Base-by-base conservation (phyloP, 2,329 filamentous ascomycete genomes). In the Ramularia endophylla region DNA sequence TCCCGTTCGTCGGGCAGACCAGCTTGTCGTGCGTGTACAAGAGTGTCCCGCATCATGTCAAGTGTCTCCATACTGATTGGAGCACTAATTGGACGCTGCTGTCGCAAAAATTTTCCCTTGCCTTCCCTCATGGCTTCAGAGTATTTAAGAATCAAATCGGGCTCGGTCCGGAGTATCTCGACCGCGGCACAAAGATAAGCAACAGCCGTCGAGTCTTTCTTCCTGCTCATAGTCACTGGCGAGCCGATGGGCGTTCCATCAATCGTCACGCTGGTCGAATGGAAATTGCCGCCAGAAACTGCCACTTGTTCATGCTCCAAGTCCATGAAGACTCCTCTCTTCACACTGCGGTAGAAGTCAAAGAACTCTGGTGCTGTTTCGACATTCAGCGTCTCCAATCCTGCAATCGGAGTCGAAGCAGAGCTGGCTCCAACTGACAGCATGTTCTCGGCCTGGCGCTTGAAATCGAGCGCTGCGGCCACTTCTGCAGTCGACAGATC, bases 351-450 rank as follows among this genome's bases (percentile, higher is more conserved):
- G 30, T 59, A 64, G 41, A 61, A 63, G 5, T 65, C 59, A 27
- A 69, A 50, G 44, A 69, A 66, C 8, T 58, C 51, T 8, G 42
- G 48, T 9, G 63, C 65, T 34, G 64, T 68, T n/a, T 61, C 58
- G 5, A 51, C 57, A 37, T 56, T 67, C 22, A 69, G 54, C 5
- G 29, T 18, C 25, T 27, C 16, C 6, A 25, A 25, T 6, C 22
- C 22, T 11, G 22, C 6, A 11, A 25, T 11, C 11, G 22, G 22
- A 11, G 6, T 25, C 11, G 22, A 11, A 28, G 19, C 28, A 8
- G n/a, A 19, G 27, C 15, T 11, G 27, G 20, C 18, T 19, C 18
- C 12, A 22, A 3, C 11, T n/a, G 12, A 27, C 29, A 7, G 62
- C 25, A 56, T 57, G 44, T 55, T 53, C 39, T 67, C 64, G 2